phyloP scores from a whole-genome alignment of 257 asterid genomes.

The Coffea canephora region DNA sequence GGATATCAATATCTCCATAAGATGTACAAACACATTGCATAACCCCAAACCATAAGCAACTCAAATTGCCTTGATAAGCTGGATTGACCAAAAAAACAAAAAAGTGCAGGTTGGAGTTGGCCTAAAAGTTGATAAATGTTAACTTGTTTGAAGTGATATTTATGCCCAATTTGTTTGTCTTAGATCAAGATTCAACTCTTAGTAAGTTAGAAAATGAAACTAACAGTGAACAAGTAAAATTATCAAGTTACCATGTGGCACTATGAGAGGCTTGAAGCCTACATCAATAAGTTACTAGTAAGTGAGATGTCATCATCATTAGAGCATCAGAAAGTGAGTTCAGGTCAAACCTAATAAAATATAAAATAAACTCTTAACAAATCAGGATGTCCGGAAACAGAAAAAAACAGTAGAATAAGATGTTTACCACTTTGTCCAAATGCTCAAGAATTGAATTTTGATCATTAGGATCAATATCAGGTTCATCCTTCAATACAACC shows the following conservation, averaged over 20 bases:
- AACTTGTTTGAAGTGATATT: too few species aligned
- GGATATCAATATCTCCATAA: background rate
- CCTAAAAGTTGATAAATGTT: background rate
- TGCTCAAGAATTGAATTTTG: constrained; percentile 91
- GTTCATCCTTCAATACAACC: constrained; percentile 91
- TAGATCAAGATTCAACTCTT: background rate
- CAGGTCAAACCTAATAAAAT: background rate
- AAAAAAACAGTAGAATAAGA: constrained; percentile 20
- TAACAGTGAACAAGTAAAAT: background rate
- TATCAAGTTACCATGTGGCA: background rate
- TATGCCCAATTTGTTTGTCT: background rate
- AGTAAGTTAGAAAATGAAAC: background rate
- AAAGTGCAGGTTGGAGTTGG: background rate
- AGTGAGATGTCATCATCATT: background rate
- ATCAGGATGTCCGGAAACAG: background rate
- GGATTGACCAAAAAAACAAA: background rate
- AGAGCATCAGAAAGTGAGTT: background rate
- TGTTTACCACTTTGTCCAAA: constrained; percentile 84
- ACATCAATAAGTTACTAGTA: background rate
- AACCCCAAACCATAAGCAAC: too few species aligned
- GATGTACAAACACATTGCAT: background rate
- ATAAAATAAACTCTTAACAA: background rate
- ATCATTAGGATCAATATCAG: constrained; percentile 84
- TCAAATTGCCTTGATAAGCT: background rate
- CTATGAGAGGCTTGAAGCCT: background rate